Evolutionary conservation across 192 early-diverging fungal genomes (phyloP), one percentile per base, ranked within the genome.

Genomic region (Linnemannia hyalina): DNA sequence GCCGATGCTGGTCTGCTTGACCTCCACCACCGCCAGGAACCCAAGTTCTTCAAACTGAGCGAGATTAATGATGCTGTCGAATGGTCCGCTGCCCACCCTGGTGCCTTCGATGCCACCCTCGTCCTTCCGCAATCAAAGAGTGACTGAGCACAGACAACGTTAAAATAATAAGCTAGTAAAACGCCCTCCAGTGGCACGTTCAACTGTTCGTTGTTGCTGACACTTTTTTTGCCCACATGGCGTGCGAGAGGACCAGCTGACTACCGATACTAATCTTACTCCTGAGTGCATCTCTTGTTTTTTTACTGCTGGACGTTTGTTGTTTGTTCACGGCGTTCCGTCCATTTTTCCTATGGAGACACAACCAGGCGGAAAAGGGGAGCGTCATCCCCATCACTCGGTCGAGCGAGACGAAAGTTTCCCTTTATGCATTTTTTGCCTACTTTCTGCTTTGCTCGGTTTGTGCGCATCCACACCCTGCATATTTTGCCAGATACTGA

Each of bases 1-100:
- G 49, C 70, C 42, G 88, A 88, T 23, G 75, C 88, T 5, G 88
- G 82, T 7, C 54, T 88, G 32, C 46, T 88, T 35, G 60, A 81
- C 6, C 79, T 80, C 3, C 36, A 63, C n/a, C 35, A 54, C 8
- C 32, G 70, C 42, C 44, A 54, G 18, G 55, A 76, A 6, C 40
- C 73, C 49, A 76, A 75, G 68, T 26, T 15, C 8, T 81, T 75
- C 40, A 81, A 57, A 40, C 35, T 81, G 49, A 68, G 47, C 40
- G 60, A 81, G 9, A 49, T 68, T n/a, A 60, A 76, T 26, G 73
- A 69, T 18, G 80, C 74, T 29, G 32, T 75, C 18, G 73, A 81
- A 42, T 76, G 80, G 80, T 18, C 81, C 29, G 52, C 49, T 6
- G 54, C 38, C 15, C 68, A 82, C 35, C 20, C 75, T 8, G 23